Percentiles rank a stretch among this genome's conserved stretches.
Conservation (phyloP, 805 yeast genomes). For the Spencermartinsiella europaea region DNA sequence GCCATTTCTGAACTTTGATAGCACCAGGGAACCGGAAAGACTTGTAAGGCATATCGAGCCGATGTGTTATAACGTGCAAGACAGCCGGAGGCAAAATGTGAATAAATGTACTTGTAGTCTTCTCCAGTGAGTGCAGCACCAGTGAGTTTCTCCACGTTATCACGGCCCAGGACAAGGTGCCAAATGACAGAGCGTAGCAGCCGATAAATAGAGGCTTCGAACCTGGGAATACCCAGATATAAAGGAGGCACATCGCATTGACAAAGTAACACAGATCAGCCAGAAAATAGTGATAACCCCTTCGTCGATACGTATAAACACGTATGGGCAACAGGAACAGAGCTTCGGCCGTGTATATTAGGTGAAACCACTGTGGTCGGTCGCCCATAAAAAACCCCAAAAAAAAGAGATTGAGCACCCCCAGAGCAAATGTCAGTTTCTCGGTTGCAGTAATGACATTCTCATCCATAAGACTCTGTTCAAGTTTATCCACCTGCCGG, state of each 20-base stretch:
- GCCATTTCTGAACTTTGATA: conserved; percentile 62
- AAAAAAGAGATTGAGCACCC: conserved; percentile 61
- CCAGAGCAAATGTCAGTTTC: conserved; percentile 72
- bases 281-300: conserved; percentile 74
- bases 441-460: conserved; percentile 46
- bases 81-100: conserved; percentile 88
- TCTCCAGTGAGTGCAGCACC: conserved; percentile 86
- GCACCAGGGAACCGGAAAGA: conserved; percentile 74
- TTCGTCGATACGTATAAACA: conserved; percentile 73
- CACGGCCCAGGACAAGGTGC: conserved; percentile 89
- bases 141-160: conserved; percentile 93
- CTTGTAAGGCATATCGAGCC: conserved; percentile 50
- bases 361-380: conserved; percentile 71
- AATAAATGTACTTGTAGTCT: conserved; percentile 85
- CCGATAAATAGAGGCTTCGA: conserved; percentile 70
- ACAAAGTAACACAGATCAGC: conserved; percentile 94
- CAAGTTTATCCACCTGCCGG: conserved; percentile 28
- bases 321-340: conserved; percentile 74
- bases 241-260: conserved; percentile 61
- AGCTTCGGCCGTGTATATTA: conserved; percentile 61
- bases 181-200: conserved; percentile 82
- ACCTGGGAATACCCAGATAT: conserved; percentile 77
- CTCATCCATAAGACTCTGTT: conserved; percentile 23
- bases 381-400: conserved; percentile 75
- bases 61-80: conserved; percentile 81